phyloP scores from a whole-genome alignment of 2,329 filamentous ascomycete species.

The Alternaria sp. region DNA sequence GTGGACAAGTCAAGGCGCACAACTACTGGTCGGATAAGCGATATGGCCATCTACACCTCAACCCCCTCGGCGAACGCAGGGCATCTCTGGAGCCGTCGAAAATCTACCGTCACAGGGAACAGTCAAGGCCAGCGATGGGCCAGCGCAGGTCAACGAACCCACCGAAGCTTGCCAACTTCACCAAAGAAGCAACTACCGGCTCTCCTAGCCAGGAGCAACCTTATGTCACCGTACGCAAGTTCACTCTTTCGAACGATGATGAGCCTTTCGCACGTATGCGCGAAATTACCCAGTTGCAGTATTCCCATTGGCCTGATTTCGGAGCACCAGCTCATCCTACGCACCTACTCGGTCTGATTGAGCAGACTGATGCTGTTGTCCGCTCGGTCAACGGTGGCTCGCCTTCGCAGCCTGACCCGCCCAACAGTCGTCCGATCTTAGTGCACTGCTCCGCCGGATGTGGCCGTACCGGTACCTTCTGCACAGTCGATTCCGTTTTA shows the following conservation, averaged over 20 bases:
- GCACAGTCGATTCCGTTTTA: slow-evolving; percentile 93
- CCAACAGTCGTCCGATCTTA: slow-evolving; percentile 72
- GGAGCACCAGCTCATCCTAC: slow-evolving; percentile 88
- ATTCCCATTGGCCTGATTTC: slow-evolving; percentile 97
- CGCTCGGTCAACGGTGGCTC: slow-evolving; percentile 57
- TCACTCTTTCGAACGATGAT: slow-evolving; percentile 77
- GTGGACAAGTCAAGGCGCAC: slow-evolving; percentile 93
- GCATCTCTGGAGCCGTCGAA: slow-evolving; percentile 73
- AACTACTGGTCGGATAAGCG: slow-evolving; percentile 85
- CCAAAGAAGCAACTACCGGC: slow-evolving; percentile 37
- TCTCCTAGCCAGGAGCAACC: slow-evolving; percentile 65
- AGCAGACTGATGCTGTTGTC: slow-evolving; percentile 80
- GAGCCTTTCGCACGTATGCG: slow-evolving; percentile 86
- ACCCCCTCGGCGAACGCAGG: slow-evolving; percentile 80
- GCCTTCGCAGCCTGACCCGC: slow-evolving; percentile 65
- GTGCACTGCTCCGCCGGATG: slow-evolving; percentile 97
- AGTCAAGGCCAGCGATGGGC: slow-evolving; percentile 45
- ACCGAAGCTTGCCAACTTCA: slow-evolving; percentile 39
- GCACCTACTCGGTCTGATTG: slow-evolving; percentile 87
- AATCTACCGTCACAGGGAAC: slow-evolving; percentile 58
- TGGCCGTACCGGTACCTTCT: slow-evolving; percentile 94
- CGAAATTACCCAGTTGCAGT: slow-evolving; percentile 94
- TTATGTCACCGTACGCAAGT: slow-evolving; percentile 84
- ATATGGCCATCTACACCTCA: slow-evolving; percentile 80
- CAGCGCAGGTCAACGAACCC: slow-evolving; percentile 50